Conservation (phyloP, 2,329 filamentous ascomycete genomes). For the Raffaelea arxii region DNA sequence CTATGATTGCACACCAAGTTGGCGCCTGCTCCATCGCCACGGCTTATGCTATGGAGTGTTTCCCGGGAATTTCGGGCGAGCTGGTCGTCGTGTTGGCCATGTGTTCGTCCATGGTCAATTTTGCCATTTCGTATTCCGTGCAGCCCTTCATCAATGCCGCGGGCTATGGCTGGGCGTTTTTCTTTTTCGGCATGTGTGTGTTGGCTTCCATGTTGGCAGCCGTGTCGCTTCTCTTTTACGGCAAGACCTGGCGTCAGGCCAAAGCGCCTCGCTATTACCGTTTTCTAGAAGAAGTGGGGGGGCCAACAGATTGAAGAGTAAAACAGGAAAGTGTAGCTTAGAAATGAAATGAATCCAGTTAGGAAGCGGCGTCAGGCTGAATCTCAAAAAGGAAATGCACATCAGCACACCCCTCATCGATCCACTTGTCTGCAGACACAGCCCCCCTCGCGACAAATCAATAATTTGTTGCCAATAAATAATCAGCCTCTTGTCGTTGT, state of each 20-base stretch:
- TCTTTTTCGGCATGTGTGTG: conserved; percentile 2
- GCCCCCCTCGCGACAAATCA: too few species aligned
- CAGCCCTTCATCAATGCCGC: conserved; percentile 1
- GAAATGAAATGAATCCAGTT: too few species aligned
- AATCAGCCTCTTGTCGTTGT: too few species aligned
- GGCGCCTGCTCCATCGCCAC: not conserved
- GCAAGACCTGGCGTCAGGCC: not conserved
- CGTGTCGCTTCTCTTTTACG: not conserved
- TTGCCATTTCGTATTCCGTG: conserved; percentile 1
- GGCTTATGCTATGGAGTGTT: not conserved
- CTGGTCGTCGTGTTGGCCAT: conserved; percentile 1
- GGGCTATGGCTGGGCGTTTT: not conserved
- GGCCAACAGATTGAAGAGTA: not conserved
- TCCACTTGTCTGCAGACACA: too few species aligned
- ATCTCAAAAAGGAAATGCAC: too few species aligned
- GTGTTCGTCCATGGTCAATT: not conserved
- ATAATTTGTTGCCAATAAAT: too few species aligned
- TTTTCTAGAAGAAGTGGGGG: not conserved
- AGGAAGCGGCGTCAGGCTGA: too few species aligned
- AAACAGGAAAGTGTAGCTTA: too few species aligned
- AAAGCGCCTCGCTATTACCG: not conserved
- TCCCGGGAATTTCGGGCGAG: not conserved
- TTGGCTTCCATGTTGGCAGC: not conserved
- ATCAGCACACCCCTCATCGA: too few species aligned
- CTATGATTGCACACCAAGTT: not conserved